A percentile compares a stretch with the other conserved stretches of the same genome.
Conservation (phyloP, 2,329 filamentous ascomycete species). For the Stylonectria norvegica region DNA sequence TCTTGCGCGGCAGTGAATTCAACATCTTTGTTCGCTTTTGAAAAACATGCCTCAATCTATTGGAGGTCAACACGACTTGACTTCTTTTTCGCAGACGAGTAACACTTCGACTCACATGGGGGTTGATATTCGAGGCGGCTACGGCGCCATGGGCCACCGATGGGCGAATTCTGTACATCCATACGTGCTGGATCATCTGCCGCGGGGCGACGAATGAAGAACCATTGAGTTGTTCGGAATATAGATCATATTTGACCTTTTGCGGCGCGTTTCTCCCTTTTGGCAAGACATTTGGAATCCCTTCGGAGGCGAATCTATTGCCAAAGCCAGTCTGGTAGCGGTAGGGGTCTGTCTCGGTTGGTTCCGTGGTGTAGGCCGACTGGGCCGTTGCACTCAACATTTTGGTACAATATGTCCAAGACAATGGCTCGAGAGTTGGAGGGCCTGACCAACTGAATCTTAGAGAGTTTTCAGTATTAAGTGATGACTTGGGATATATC, state of each 20-base stretch:
- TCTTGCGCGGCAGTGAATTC: slow-evolving; percentile 44
- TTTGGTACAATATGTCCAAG: no score
- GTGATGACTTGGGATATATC: no score
- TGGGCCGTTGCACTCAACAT: slow-evolving; percentile 17
- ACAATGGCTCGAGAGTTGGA: no score
- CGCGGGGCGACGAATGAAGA: slow-evolving; percentile 33
- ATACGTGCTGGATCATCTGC: slow-evolving; percentile 29
- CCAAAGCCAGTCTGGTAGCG: slow-evolving; percentile 56
- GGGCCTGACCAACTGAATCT: no score
- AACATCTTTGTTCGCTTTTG: slow-evolving; percentile 43
- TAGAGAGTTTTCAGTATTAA: no score
- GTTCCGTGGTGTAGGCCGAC: slow-evolving; percentile 16
- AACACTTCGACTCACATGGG: slow-evolving; percentile 17
- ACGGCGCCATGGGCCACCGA: slow-evolving; percentile 31
- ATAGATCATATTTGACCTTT: slow-evolving; percentile 38
- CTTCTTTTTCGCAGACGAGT: no score
- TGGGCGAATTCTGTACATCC: slow-evolving; percentile 33
- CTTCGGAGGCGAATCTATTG: slow-evolving; percentile 48
- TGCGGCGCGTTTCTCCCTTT: slow-evolving; percentile 44
- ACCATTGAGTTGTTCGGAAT: slow-evolving; percentile 48
- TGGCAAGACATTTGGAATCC: slow-evolving; percentile 43
- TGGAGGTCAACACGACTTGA: no score
- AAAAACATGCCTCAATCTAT: slow-evolving; percentile 41
- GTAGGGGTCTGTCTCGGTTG: slow-evolving; percentile 37
- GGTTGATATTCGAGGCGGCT: slow-evolving; percentile 22